Evolutionary conservation across 2,329 filamentous ascomycete species (phyloP).

Genomic region (Penicillium fuscoglaucum): DNA sequence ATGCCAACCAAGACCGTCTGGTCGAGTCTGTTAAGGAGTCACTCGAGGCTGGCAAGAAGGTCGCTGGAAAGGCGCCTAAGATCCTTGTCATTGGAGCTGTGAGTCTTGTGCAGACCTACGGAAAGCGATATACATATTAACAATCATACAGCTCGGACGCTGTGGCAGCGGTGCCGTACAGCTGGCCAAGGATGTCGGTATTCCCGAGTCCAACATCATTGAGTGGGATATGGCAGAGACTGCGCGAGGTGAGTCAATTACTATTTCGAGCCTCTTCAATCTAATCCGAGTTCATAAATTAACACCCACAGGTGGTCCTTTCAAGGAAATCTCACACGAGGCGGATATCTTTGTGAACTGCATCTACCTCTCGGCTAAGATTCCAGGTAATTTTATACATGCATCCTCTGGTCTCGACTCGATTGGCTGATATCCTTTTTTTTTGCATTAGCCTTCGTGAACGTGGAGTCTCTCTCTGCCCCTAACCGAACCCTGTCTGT

Average conservation of each 20-base stretch:
- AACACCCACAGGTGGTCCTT: slow-evolving; percentile 61
- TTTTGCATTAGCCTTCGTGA: slow-evolving; percentile 62
- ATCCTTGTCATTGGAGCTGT: slow-evolving; percentile 80
- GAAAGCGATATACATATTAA: slow-evolving; percentile 13
- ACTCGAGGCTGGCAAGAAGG: slow-evolving; percentile 65
- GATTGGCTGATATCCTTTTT: neutral
- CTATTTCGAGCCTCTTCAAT: neutral
- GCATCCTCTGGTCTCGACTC: neutral
- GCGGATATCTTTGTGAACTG: slow-evolving; percentile 79
- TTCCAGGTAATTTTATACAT: slow-evolving; percentile 53
- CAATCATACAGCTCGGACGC: slow-evolving; percentile 48
- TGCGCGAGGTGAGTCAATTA: slow-evolving; percentile 50
- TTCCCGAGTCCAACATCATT: slow-evolving; percentile 67
- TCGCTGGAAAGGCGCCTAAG: slow-evolving; percentile 66
- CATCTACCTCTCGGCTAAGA: slow-evolving; percentile 79
- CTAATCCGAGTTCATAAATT: neutral
- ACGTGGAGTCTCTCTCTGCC: slow-evolving; percentile 65
- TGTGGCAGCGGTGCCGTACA: slow-evolving; percentile 85
- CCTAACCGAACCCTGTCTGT: slow-evolving; percentile 73
- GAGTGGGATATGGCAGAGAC: slow-evolving; percentile 83
- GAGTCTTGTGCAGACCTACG: slow-evolving; percentile 26
- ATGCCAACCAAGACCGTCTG: slow-evolving; percentile 70
- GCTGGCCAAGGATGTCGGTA: slow-evolving; percentile 71
- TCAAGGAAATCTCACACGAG: slow-evolving; percentile 70
- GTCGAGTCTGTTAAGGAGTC: slow-evolving; percentile 72